phyloP scores from a whole-genome alignment of 169 alveolate species.

The Cryptosporidium sp. region DNA sequence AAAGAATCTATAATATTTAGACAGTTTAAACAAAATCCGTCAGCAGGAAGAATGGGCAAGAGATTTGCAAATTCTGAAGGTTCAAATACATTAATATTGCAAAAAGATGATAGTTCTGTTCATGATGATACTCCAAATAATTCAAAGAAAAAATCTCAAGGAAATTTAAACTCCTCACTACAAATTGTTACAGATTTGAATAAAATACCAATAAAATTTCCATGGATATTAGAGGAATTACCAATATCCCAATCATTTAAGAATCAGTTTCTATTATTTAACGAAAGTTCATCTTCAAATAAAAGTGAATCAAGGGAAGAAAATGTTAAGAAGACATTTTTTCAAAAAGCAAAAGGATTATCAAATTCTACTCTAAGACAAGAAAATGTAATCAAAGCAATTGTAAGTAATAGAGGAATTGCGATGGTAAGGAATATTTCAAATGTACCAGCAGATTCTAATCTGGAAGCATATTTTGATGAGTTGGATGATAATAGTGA shows the following conservation, averaged over 20 bases:
- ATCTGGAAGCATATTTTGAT: slow-evolving; percentile 55
- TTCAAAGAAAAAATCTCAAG: slow-evolving; percentile 2
- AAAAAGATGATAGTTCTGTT: slow-evolving; percentile 22
- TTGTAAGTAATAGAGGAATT: slow-evolving; percentile 48
- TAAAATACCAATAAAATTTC: slow-evolving; percentile 44
- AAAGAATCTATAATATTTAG: slow-evolving; percentile 44
- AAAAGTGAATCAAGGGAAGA: slow-evolving; percentile 14
- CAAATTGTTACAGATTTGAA: slow-evolving; percentile 16
- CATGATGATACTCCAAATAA: slow-evolving; percentile 23
- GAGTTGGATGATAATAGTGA: slow-evolving; percentile 59
- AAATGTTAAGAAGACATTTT: slow-evolving; percentile 41
- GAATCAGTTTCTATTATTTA: slow-evolving; percentile 13
- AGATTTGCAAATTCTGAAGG: slow-evolving; percentile 4
- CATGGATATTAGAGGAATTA: slow-evolving; percentile 47
- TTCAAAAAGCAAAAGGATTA: slow-evolving; percentile 41
- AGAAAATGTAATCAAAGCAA: slow-evolving; percentile 53
- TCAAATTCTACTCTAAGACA: background rate
- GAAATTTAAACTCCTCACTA: background rate
- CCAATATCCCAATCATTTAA: slow-evolving; percentile 41
- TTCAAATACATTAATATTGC: background rate
- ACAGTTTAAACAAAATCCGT: slow-evolving; percentile 22
- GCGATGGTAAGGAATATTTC: slow-evolving; percentile 67
- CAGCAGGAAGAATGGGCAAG: slow-evolving; percentile 62
- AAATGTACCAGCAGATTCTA: slow-evolving; percentile 58
- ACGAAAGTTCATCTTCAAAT: slow-evolving; percentile 5